phyloP scores from a whole-genome alignment of 2,329 filamentous ascomycete genomes.

The Ascochyta koolunga region DNA sequence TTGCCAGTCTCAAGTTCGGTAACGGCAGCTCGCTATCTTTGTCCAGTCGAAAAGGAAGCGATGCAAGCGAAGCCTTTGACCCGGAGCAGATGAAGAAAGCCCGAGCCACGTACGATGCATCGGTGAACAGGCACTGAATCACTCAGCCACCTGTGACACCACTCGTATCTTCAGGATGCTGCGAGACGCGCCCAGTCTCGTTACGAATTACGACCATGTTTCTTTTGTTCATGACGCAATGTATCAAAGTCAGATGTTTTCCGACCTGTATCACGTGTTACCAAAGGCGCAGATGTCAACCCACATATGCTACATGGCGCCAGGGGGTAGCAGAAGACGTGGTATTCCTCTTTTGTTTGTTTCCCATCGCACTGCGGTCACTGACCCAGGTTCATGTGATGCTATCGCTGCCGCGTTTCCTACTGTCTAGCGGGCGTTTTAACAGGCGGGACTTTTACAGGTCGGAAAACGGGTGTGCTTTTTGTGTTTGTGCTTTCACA shows the following conservation, averaged over 20 bases:
- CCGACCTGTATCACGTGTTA: conserved; percentile 3
- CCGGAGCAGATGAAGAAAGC: conserved; percentile 46
- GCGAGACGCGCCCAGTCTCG: conserved; percentile 5
- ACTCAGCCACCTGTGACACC: background rate
- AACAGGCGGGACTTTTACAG: conserved; percentile 32
- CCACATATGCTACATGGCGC: background rate
- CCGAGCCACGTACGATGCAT: conserved; percentile 44
- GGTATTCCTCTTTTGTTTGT: conserved; percentile 9
- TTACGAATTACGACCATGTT: conserved; percentile 28
- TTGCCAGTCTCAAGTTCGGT: conserved; percentile 39
- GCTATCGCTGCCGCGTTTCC: background rate
- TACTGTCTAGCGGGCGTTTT: conserved; percentile 32
- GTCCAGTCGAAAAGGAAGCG: conserved; percentile 42
- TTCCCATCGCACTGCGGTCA: background rate
- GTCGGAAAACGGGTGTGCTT: conserved; percentile 29
- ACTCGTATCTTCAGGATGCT: background rate
- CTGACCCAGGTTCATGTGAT: background rate
- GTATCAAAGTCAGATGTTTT: conserved; percentile 15
- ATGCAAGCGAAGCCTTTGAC: conserved; percentile 40
- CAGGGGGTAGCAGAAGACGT: background rate
- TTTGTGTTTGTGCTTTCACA: conserved; percentile 19
- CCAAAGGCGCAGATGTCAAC: background rate
- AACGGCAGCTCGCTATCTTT: conserved; percentile 42
- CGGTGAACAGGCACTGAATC: conserved; percentile 23
- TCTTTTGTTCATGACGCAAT: conserved; percentile 24